Conservation (phyloP, 257 asterid genomes). For the Gentiana dahurica region DNA sequence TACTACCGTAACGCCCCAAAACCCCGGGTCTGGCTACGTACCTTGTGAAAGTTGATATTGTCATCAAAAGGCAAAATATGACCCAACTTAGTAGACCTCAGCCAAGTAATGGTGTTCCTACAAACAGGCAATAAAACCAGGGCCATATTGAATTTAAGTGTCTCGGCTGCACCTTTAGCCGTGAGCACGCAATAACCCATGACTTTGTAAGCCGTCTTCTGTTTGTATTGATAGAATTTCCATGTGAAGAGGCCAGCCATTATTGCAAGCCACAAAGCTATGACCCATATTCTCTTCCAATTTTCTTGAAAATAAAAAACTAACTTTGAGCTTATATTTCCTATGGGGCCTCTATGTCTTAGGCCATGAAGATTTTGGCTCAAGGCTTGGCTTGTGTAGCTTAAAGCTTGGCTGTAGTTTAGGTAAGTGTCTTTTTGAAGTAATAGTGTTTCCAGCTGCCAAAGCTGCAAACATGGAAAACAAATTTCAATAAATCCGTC, state of each 20-base stretch:
- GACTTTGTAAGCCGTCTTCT: constrained; percentile 51
- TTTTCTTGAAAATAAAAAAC: constrained; percentile 58
- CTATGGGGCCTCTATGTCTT: constrained; percentile 42
- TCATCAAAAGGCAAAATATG: constrained; percentile 77
- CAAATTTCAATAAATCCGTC: constrained; percentile 4
- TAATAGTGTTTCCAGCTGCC: constrained; percentile 98
- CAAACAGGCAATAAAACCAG: constrained; percentile 85
- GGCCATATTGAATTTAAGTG: constrained; percentile 91
- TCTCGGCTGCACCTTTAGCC: constrained; percentile 97
- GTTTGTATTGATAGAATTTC: constrained; percentile 72
- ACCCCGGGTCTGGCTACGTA: constrained; percentile 7
- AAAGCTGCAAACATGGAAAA: constrained; percentile 55
- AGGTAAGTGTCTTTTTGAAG: constrained; percentile 93
- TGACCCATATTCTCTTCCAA: constrained; percentile 89
- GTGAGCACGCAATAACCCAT: constrained; percentile 92
- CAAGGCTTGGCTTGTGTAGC: constrained; percentile 95
- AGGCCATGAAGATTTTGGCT: constrained; percentile 92
- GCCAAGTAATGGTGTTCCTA: constrained; percentile 85
- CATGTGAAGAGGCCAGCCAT: constrained; percentile 79
- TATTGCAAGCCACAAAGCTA: constrained; percentile 50
- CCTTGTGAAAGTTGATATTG: constrained; percentile 96
- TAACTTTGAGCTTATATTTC: constrained; percentile 39
- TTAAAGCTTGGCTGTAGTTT: constrained; percentile 91
- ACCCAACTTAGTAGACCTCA: constrained; percentile 70
- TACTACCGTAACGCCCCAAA: too few species aligned